Evolutionary conservation across 129 eudicot genomes (phyloP).

Genomic region (Tagetes erecta): DNA sequence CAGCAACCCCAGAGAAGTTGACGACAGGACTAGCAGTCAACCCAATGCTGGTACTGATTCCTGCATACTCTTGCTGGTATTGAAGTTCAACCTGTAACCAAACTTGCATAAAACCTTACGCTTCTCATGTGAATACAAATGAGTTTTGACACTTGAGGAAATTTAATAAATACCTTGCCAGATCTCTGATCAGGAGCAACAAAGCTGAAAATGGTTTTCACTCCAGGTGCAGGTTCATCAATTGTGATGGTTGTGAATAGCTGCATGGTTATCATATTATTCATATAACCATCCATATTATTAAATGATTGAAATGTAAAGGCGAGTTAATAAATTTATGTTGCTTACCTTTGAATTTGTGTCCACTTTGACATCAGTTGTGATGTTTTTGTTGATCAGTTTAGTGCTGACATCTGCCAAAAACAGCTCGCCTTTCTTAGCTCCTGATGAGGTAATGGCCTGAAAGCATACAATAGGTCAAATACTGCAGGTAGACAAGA

Average conservation of each 20-base stretch:
- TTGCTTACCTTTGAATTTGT: constrained; percentile 71
- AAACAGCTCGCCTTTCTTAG: constrained; percentile 63
- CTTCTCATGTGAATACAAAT: background rate
- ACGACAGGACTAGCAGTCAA: constrained; percentile 81
- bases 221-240: constrained; percentile 80
- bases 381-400: constrained; percentile 77
- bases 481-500: constrained; percentile 9
- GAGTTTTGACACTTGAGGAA: background rate
- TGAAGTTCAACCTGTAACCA: constrained; percentile 71
- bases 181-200: constrained; percentile 67
- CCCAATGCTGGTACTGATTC: constrained; percentile 79
- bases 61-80: constrained; percentile 78
- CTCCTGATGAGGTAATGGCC: constrained; percentile 86
- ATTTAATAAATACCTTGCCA: constrained; percentile 56
- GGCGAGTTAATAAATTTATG: constrained; percentile 26
- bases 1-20: constrained; percentile 90
- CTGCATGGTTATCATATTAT: constrained; percentile 35
- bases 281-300: constrained; percentile 56
- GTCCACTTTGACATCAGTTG: constrained; percentile 89
- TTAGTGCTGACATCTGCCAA: constrained; percentile 78
- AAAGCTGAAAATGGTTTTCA: constrained; percentile 68
- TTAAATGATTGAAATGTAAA: constrained; percentile 12
- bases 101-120: constrained; percentile 11
- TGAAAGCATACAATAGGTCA: constrained; percentile 29
- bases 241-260: constrained; percentile 63